Conservation (phyloP, 2,329 filamentous ascomycete genomes). For the Tolypocladium guangdongense region DNA sequence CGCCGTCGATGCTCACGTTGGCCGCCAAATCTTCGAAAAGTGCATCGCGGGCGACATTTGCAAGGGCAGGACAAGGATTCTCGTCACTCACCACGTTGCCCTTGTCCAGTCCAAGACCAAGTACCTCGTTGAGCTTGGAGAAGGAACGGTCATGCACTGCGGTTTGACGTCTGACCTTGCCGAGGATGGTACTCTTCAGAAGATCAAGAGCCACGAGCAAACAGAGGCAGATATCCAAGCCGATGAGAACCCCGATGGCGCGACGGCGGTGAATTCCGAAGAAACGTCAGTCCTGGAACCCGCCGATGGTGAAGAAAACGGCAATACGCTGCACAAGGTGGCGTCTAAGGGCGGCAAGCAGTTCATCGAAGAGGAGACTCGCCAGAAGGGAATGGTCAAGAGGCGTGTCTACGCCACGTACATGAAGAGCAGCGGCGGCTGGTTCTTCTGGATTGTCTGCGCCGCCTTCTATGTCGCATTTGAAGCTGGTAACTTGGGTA, state of each 20-base stretch:
- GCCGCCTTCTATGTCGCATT: conserved; percentile 42
- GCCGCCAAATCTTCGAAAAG: conserved; percentile 66
- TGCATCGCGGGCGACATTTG: conserved; percentile 63
- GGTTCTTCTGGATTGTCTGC: conserved; percentile 46
- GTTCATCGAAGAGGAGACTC: conserved; percentile 67
- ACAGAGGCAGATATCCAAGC: conserved; percentile 30
- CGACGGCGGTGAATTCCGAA: conserved; percentile 45
- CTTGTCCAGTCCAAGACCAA: conserved; percentile 61
- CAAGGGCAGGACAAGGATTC: conserved; percentile 57
- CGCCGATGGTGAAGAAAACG: conserved; percentile 24
- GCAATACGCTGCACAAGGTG: conserved; percentile 34
- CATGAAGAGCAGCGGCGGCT: conserved; percentile 53
- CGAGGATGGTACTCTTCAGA: conserved; percentile 41
- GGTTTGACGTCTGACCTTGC: conserved; percentile 56
- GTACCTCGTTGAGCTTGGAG: conserved; percentile 62
- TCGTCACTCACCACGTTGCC: conserved; percentile 72
- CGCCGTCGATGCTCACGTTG: conserved; percentile 72
- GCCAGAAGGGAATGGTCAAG: conserved; percentile 60
- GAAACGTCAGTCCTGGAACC: conserved; percentile 31
- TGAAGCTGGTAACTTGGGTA: conserved; percentile 43
- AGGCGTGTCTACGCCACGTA: conserved; percentile 57
- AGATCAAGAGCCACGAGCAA: conserved; percentile 48
- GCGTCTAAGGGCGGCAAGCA: conserved; percentile 48
- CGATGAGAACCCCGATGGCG: conserved; percentile 30
- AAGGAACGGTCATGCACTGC: conserved; percentile 53